Percentiles rank a stretch among this genome's conserved stretches.
Evolutionary conservation across 2,329 filamentous ascomycete species (phyloP).

Genomic region (Botryotinia globosa): DNA sequence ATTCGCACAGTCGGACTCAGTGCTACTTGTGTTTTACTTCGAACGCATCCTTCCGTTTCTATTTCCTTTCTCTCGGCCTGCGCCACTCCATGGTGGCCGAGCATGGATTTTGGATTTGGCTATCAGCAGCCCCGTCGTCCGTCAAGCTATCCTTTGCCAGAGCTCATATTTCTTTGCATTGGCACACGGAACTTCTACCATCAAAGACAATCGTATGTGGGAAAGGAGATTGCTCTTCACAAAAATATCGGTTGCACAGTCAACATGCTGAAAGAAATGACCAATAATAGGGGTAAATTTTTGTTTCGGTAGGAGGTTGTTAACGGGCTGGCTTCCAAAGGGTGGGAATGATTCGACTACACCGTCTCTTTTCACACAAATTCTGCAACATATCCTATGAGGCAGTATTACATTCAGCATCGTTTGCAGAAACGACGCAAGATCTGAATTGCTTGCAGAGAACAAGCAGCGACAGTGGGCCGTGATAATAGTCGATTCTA

Average conservation of each 20-base stretch:
- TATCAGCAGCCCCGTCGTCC: slow-evolving; percentile 54
- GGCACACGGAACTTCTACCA: slow-evolving; percentile 19
- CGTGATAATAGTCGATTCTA: background rate
- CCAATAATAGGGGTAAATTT: slow-evolving; percentile 4
- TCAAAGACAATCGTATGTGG: slow-evolving; percentile 42
- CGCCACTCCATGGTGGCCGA: slow-evolving; percentile 53
- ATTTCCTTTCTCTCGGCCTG: slow-evolving; percentile 60
- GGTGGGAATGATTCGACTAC: slow-evolving; percentile 14
- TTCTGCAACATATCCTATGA: slow-evolving; percentile 4
- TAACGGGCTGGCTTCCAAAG: slow-evolving; percentile 9
- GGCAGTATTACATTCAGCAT: background rate
- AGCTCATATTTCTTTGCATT: slow-evolving; percentile 54
- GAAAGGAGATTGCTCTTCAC: slow-evolving; percentile 16
- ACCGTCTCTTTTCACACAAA: slow-evolving; percentile 16
- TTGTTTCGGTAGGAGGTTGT: slow-evolving; percentile 15
- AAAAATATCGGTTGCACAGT: slow-evolving; percentile 17
- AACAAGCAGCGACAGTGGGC: background rate
- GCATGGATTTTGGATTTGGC: slow-evolving; percentile 60
- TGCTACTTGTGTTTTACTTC: slow-evolving; percentile 56
- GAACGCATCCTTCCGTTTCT: slow-evolving; percentile 61
- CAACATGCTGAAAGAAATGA: slow-evolving; percentile 19
- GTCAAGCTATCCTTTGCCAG: slow-evolving; percentile 53
- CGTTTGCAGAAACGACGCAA: background rate
- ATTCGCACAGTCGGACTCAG: slow-evolving; percentile 27
- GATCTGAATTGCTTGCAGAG: slow-evolving; percentile 2